phyloP scores from a whole-genome alignment of 148 eudicot species.

The Nyssa sinensis region DNA sequence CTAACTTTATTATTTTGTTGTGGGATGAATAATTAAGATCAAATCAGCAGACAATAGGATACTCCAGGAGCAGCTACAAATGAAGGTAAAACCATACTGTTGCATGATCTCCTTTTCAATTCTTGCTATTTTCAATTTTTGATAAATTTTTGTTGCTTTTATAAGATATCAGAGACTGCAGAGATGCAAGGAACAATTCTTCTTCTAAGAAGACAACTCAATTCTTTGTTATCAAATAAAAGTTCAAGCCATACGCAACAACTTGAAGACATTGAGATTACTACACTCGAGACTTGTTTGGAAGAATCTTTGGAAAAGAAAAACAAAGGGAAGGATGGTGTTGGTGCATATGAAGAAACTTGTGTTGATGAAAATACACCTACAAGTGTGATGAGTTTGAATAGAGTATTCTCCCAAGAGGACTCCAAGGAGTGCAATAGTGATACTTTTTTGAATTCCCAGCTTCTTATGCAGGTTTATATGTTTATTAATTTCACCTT shows the following conservation, averaged over 20 bases:
- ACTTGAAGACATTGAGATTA: not conserved
- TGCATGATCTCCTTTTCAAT: not conserved
- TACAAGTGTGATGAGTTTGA: slow-evolving; percentile 38
- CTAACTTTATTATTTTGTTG: slow-evolving; percentile 11
- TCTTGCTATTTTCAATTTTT: not conserved
- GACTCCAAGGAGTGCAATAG: slow-evolving; percentile 22
- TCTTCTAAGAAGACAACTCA: slow-evolving; percentile 32
- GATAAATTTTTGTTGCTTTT: not conserved
- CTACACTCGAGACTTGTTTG: slow-evolving; percentile 11
- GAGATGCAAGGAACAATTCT: slow-evolving; percentile 42
- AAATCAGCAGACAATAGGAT: slow-evolving; percentile 61
- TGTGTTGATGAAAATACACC: slow-evolving; percentile 33
- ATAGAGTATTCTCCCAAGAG: slow-evolving; percentile 29
- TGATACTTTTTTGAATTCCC: slow-evolving; percentile 28
- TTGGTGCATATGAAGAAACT: slow-evolving; percentile 24
- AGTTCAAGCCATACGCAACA: slow-evolving; percentile 19
- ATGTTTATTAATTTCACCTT: not conserved
- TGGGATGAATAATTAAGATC: slow-evolving; percentile 33
- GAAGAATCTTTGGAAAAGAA: slow-evolving; percentile 9
- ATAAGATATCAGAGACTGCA: slow-evolving; percentile 28
- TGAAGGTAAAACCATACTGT: slow-evolving; percentile 37
- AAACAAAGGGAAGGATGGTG: slow-evolving; percentile 16
- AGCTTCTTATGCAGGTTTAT: slow-evolving; percentile 44
- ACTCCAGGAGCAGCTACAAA: slow-evolving; percentile 63
- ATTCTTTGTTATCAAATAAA: slow-evolving; percentile 30